Base-by-base conservation (phyloP, 139 green algal species). In the Edaphochlamys debaryana region DNA sequence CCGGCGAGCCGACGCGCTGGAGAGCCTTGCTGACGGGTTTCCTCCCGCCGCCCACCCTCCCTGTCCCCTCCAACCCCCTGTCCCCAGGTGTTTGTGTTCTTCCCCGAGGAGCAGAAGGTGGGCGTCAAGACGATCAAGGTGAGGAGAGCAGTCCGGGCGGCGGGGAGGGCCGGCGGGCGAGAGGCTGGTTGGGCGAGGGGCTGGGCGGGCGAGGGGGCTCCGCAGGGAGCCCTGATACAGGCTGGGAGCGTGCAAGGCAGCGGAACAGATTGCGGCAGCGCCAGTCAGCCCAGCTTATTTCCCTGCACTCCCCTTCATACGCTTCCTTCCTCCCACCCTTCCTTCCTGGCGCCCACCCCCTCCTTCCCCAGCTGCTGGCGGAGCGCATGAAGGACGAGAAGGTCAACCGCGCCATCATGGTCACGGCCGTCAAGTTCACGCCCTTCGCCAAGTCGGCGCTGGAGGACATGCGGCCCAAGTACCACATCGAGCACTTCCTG, bases 71-170 rank as follows among this genome's bases (percentile, higher is more conserved):
- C n/a, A n/a, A n/a, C n/a, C n/a, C n/a, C n/a, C n/a, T n/a, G n/a
- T n/a, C 13, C 69, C 60, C 94, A 99, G 91, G 95, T 99, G 0
- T 98, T 99, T 87, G 94, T 99, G 20, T 99, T 99, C 88, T 99
- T 97, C 80, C 94, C 96, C 3, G 94, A 98, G 36, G 95, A 97
- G 67, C 86, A 85, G 38, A 98, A 99, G 77, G 94, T 99, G 17
- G 97, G 97, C 40, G 97, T 99, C n/a, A 98, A 98, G 87, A 96
- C 92, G 17, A 98, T 99, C 89, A 99, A 99, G 89, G 88, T 93
- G 45, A 29, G 75, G 40, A n/a, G 15, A 54, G 48, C 54, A 29
- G 6, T 63, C 6, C 13, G 58, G 58, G 58, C 30, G 27, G 29
- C 29, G 58, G 58, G 5, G 58, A 22, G 13, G 54, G 54, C 54